Evolutionary conservation across 306 rosid species (phyloP).

Genomic region (Dryas alaskensis): DNA sequence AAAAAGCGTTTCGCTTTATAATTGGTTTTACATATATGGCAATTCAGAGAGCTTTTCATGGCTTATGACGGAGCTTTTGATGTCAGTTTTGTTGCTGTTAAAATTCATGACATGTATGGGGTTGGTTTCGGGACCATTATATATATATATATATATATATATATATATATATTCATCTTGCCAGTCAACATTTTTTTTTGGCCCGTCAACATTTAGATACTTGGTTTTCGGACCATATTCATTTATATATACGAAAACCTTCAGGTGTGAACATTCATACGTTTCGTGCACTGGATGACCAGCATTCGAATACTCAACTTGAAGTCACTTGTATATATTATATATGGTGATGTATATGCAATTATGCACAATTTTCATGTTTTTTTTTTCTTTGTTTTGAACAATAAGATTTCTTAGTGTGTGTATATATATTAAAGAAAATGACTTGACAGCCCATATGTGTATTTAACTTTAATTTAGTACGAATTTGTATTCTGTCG

Average conservation of each 20-base stretch:
- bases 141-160: not conserved
- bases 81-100: not conserved
- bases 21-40: not conserved
- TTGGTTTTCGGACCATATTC: not conserved
- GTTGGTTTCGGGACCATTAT: not conserved
- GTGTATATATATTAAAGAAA: not conserved
- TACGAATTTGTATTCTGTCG: slow-evolving; percentile 24
- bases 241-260: not conserved
- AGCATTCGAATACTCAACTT: too few species aligned
- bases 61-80: slow-evolving; percentile 3
- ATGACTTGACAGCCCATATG: slow-evolving; percentile 37
- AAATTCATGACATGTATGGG: slow-evolving; percentile 4
- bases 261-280: too few species aligned
- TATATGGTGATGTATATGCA: not conserved
- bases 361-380: not conserved
- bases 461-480: slow-evolving; percentile 6
- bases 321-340: too few species aligned
- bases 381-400: not conserved
- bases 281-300: too few species aligned
- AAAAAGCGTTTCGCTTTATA: too few species aligned
- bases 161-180: not conserved
- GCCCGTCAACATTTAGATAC: not conserved
- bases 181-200: not conserved
- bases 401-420: not conserved
- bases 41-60: too few species aligned